Evolutionary conservation across 75 land plant genomes (phyloP).

Genomic region (Selaginella tamariscina): DNA sequence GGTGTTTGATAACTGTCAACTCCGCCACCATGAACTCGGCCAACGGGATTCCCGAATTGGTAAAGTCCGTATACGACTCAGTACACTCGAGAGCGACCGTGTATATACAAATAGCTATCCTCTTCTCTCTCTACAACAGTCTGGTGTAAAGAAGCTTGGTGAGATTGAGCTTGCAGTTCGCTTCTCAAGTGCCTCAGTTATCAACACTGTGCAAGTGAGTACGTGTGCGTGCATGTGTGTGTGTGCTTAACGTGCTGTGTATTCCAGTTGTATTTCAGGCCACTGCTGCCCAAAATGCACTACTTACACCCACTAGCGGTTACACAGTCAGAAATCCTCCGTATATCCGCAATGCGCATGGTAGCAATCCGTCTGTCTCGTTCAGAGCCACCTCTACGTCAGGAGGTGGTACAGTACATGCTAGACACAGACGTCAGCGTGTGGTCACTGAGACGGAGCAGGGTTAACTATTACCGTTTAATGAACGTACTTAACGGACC

Average conservation of each 20-base stretch:
- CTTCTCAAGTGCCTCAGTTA: background rate
- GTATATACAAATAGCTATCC: conserved; percentile 5
- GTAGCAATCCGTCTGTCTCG: background rate
- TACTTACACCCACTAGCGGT: conserved; percentile 8
- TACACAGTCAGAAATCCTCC: conserved; percentile 6
- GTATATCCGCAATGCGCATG: conserved; percentile 10
- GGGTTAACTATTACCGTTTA: conserved; percentile 6
- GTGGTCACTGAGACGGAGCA: background rate
- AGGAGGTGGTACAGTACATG: conserved; percentile 11
- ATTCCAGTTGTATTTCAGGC: background rate
- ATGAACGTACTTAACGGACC: background rate
- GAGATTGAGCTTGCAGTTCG: conserved; percentile 5
- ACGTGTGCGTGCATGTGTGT: too few species aligned
- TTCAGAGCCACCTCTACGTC: background rate
- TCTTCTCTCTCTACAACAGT: background rate
- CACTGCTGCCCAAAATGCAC: conserved; percentile 10
- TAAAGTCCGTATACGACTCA: background rate
- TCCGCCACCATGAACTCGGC: conserved; percentile 19
- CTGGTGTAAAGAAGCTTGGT: conserved; percentile 8
- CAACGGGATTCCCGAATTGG: background rate
- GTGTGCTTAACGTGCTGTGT: too few species aligned
- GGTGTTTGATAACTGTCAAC: conserved; percentile 55
- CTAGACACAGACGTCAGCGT: background rate
- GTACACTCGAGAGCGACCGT: conserved; percentile 9
- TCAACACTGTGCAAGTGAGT: background rate